phyloP scores from a whole-genome alignment of 768 basidiomycete species.

The Mycena leptocephala region DNA sequence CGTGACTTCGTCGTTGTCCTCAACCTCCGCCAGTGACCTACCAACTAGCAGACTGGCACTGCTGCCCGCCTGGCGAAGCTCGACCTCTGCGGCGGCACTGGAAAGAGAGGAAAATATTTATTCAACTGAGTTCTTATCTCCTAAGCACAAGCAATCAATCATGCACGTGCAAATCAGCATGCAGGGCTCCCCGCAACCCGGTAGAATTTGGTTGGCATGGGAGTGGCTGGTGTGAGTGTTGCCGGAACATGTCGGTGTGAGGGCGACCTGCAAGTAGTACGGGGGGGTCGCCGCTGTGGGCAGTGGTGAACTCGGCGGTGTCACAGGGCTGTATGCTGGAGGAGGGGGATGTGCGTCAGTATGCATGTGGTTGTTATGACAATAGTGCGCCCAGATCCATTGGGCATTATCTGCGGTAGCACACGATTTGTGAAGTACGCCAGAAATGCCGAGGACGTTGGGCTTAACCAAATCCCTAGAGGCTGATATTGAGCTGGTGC shows the following conservation, averaged over 20 bases:
- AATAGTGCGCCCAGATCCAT: neutral
- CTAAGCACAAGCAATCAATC: neutral
- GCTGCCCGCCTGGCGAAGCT: neutral
- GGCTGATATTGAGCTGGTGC: too few species aligned
- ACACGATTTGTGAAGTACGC: neutral
- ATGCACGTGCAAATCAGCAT: neutral
- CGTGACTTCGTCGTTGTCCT: neutral
- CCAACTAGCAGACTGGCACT: neutral
- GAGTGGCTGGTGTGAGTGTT: neutral
- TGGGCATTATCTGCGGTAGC: neutral
- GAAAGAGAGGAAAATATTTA: neutral
- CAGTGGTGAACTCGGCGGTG: neutral
- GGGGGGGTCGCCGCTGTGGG: neutral
- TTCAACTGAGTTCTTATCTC: too few species aligned
- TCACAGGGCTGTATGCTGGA: neutral
- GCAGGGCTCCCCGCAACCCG: neutral
- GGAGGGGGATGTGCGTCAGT: too few species aligned
- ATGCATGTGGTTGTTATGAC: neutral
- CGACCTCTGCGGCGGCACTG: neutral
- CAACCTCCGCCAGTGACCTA: neutral
- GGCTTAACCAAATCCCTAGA: neutral
- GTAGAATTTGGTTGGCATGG: too few species aligned
- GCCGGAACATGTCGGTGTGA: too few species aligned
- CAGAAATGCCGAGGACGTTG: neutral
- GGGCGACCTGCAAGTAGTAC: too few species aligned